These are phyloP conservation scores for Puya raimondii DNA, from an alignment of 176 grass and related monocot species.

Conservation along the genomic window DNA sequence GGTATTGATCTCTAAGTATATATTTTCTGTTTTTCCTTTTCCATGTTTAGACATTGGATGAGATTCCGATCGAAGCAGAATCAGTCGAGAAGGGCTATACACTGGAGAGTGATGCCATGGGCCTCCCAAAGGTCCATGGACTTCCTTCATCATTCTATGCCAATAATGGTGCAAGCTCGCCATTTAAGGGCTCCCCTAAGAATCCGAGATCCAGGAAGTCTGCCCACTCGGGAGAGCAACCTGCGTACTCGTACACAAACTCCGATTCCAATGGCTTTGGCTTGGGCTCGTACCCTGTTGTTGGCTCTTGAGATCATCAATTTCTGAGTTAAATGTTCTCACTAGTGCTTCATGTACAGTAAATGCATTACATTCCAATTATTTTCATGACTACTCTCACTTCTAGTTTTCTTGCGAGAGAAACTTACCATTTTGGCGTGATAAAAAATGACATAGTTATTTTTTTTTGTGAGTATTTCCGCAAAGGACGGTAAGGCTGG, in stretches of 20 bases:
- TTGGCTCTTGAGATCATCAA: constrained; percentile 9
- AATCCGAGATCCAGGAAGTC: constrained; percentile 45
- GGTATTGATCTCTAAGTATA: background rate
- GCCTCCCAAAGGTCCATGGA: constrained; percentile 49
- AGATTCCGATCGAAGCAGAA: constrained; percentile 90
- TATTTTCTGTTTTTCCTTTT: constrained; percentile 6
- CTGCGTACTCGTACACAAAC: constrained; percentile 25
- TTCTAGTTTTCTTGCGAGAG: no score
- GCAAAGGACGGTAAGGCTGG: no score
- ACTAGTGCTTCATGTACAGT: no score
- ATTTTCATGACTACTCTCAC: no score
- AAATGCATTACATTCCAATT: no score
- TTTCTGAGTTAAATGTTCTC: no score
- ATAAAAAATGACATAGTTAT: no score
- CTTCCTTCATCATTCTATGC: constrained; percentile 45
- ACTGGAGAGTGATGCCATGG: constrained; percentile 45
- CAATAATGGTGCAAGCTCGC: constrained; percentile 28
- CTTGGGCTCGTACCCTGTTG: constrained; percentile 31
- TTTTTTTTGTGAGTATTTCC: no score
- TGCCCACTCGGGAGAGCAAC: constrained; percentile 63
- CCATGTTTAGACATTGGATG: constrained; percentile 66
- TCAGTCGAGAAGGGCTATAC: constrained; percentile 84
- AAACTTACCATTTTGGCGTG: no score
- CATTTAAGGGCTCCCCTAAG: constrained; percentile 39
- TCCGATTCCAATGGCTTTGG: constrained; percentile 57